Evolutionary conservation across 2,329 filamentous ascomycete species (phyloP), one percentile per base, ranked within the genome.

Genomic region (Orbilia oligospora): DNA sequence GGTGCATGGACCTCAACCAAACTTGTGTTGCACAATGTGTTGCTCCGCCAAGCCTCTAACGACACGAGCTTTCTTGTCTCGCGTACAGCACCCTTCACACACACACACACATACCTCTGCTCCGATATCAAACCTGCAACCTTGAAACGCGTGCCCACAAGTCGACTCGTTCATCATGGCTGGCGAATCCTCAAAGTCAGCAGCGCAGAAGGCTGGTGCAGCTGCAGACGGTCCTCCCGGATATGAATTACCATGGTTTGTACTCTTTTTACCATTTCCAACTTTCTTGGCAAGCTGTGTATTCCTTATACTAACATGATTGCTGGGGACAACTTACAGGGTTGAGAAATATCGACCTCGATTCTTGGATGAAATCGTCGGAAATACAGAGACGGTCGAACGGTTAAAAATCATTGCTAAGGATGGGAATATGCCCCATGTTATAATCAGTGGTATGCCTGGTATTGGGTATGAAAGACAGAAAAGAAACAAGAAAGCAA

Each of bases 391-490:
- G 84, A 99, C 96, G 0, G 94, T 99, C 82, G 95, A 98, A 85
- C 92, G 96, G 70, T 87, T 99, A 82, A 98, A 98, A 84, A 98
- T 99, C 83, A 98, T 99, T 82, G 94, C 96, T 56, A 96, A 94
- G 85, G 96, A 98, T 86, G 96, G 96, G 82, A 99, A 99, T 86
- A 97, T 99, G 94, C 96, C 96, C 1, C 96, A 99, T 86, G 90
- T 99, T 83, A 98, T 99, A 85, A 98, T 99, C 83, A 97, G 93
- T n/a, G 96, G 96, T 77, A 98, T 97, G 94, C 96, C 96, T 20
- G 96, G 96, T 83, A 99, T 98, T 83, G 96, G 96, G 81, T 81
- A 79, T 48, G 81, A 64, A 63, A 30, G 46, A 41, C n/a, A 61
- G 38, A 75, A 22, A 1, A 38, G 30, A 16, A 44, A 38, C 30